A percentile compares a stretch with the other conserved stretches of the same genome.
Evolutionary conservation across 1,139 yeast species (phyloP).

Genomic region (Pichia sp.): DNA sequence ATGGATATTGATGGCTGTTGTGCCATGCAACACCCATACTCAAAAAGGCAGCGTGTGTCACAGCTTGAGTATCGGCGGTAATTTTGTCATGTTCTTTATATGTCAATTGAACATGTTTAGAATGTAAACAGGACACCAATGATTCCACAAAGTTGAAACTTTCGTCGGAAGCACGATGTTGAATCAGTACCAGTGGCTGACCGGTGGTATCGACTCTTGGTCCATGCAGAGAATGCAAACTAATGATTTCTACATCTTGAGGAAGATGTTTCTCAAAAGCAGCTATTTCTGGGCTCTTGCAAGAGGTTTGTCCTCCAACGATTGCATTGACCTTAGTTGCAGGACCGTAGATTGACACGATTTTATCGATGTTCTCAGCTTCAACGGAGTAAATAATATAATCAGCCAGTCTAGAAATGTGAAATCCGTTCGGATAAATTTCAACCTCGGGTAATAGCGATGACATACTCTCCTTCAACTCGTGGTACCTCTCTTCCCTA

Average conservation of each 20-base stretch:
- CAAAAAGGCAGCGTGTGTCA: constrained; percentile 93
- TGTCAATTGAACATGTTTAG: constrained; percentile 69
- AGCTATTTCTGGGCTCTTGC: constrained; percentile 81
- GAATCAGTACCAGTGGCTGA: constrained; percentile 83
- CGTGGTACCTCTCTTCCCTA: constrained; percentile 55
- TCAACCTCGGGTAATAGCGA: constrained; percentile 21
- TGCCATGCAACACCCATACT: constrained; percentile 98
- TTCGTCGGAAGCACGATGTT: constrained; percentile 57
- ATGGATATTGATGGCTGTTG: constrained; percentile 74
- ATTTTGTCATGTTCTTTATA: constrained; percentile 87
- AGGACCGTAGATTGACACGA: constrained; percentile 74
- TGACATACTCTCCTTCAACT: constrained; percentile 37
- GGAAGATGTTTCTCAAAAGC: constrained; percentile 80
- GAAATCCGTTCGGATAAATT: constrained; percentile 67
- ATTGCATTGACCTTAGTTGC: constrained; percentile 80
- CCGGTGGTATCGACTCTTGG: constrained; percentile 85
- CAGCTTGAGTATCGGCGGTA: constrained; percentile 98
- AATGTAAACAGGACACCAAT: constrained; percentile 62
- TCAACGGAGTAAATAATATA: constrained; percentile 85
- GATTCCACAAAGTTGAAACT: constrained; percentile 53
- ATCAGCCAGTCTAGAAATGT: constrained; percentile 73
- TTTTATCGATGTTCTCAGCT: constrained; percentile 68
- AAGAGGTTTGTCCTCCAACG: constrained; percentile 98
- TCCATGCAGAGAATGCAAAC: constrained; percentile 91
- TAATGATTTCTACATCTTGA: constrained; percentile 67